Percentiles rank a stretch among this genome's conserved stretches.
phyloP scores from a whole-genome alignment of 495 filamentous ascomycete genomes.

The Penicillium robsamsonii region DNA sequence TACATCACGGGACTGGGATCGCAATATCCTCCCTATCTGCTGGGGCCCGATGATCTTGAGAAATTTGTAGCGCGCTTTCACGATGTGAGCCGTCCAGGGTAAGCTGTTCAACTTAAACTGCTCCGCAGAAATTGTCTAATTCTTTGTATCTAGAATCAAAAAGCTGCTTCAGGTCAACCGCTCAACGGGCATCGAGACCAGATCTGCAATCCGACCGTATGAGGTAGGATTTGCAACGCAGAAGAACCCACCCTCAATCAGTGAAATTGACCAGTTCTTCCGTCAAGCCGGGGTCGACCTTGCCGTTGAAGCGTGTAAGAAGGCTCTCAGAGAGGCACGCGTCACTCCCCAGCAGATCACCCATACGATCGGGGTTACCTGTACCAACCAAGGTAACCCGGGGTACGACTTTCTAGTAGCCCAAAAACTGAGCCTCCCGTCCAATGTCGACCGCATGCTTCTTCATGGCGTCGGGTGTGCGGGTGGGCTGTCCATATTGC shows the following conservation, averaged over 20 bases:
- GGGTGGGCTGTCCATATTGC: constrained; percentile 58
- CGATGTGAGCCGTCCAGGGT: constrained; percentile 3
- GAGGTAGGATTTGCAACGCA: constrained; percentile 39
- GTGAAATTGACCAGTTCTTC: constrained; percentile 53
- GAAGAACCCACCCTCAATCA: constrained; percentile 51
- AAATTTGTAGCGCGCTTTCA: not conserved
- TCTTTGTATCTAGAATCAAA: constrained; percentile 22
- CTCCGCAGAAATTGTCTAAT: not conserved
- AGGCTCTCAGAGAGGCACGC: constrained; percentile 54
- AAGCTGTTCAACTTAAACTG: not conserved
- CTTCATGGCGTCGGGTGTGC: constrained; percentile 63
- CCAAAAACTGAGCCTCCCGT: constrained; percentile 49
- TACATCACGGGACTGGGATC: constrained; percentile 1
- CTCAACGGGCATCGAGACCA: constrained; percentile 61
- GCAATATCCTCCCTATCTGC: not conserved
- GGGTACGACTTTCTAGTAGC: constrained; percentile 65
- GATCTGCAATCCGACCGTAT: constrained; percentile 56
- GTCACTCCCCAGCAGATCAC: constrained; percentile 53
- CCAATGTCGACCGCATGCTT: constrained; percentile 54
- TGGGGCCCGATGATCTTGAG: not conserved
- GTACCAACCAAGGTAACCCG: constrained; percentile 66
- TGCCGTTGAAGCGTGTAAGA: constrained; percentile 54
- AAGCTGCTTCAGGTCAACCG: constrained; percentile 62
- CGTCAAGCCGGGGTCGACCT: constrained; percentile 58
- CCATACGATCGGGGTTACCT: constrained; percentile 64